Conservation (phyloP, 306 rosid species). For the Hylodesmum podocarpum region DNA sequence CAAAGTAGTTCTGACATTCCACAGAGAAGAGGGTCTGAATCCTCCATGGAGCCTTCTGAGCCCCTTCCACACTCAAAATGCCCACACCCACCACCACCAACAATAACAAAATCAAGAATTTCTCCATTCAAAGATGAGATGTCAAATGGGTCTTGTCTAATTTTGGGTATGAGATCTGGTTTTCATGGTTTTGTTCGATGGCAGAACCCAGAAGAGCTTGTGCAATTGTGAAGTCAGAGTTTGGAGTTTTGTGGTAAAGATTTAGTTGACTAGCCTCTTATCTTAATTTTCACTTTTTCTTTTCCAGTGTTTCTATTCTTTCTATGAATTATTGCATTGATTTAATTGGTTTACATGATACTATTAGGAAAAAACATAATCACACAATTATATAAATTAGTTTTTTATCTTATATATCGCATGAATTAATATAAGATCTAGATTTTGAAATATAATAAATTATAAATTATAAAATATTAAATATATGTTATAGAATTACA, state of each 20-base stretch:
- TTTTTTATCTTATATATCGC: too few relatives aligned
- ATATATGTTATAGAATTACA: too few relatives aligned
- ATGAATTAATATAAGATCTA: too few relatives aligned
- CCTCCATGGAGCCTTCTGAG: conserved; percentile 50
- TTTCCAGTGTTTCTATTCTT: too few relatives aligned
- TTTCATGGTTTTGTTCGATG: conserved; percentile 25
- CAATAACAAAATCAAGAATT: conserved; percentile 24
- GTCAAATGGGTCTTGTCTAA: conserved; percentile 39
- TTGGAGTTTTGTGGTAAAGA: neutral
- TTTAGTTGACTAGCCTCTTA: neutral
- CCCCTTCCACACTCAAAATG: conserved; percentile 37
- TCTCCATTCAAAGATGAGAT: conserved; percentile 45
- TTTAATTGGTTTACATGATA: too few relatives aligned
- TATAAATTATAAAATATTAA: too few relatives aligned
- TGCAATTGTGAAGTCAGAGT: conserved; percentile 11
- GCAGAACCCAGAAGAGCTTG: neutral
- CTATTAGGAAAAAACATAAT: too few relatives aligned
- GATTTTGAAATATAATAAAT: too few relatives aligned
- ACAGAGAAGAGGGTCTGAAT: conserved; percentile 35
- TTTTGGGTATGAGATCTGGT: conserved; percentile 43
- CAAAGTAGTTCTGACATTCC: conserved; percentile 36
- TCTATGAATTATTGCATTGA: too few relatives aligned
- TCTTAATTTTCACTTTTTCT: too few relatives aligned
- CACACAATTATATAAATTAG: too few relatives aligned
- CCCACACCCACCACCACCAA: conserved; percentile 22